A percentile compares a stretch with the other conserved stretches of the same genome.
Evolutionary conservation across 805 yeast genomes (phyloP).

Genomic region (Naumovozyma castellii): DNA sequence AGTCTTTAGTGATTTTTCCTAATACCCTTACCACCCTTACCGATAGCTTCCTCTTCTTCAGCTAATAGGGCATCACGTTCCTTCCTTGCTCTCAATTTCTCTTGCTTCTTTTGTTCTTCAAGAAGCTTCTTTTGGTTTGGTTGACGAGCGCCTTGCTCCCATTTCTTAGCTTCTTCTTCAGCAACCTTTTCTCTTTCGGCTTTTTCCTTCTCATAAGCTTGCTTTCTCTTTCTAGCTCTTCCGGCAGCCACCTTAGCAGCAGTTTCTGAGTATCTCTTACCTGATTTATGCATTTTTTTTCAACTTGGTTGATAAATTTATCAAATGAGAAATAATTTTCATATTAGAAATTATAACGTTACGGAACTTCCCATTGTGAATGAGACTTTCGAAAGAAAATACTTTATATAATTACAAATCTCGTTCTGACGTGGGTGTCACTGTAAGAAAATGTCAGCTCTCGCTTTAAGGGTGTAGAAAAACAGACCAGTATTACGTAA

Average conservation of each 20-base stretch:
- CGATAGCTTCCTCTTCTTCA: slow-evolving; percentile 19
- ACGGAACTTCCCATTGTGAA: no score
- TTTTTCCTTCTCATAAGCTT: slow-evolving; percentile 16
- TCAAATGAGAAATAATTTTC: no score
- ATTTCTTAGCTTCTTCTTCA: slow-evolving; percentile 19
- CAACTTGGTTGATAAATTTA: not conserved
- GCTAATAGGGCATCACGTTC: slow-evolving; percentile 21
- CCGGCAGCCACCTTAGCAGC: slow-evolving; percentile 25
- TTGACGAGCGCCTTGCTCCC: slow-evolving; percentile 20
- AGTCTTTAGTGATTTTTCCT: not conserved
- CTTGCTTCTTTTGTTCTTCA: slow-evolving; percentile 14
- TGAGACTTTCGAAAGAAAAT: no score
- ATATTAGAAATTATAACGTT: no score
- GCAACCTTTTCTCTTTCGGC: slow-evolving; percentile 13
- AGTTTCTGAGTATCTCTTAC: slow-evolving; percentile 24
- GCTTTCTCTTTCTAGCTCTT: slow-evolving; percentile 21
- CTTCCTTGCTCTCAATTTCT: slow-evolving; percentile 15
- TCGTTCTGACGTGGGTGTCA: no score
- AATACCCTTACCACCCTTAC: slow-evolving; percentile 14
- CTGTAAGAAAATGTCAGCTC: not conserved
- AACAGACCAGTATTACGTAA: no score
- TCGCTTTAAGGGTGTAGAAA: not conserved
- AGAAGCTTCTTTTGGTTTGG: slow-evolving; percentile 14
- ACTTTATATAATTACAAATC: no score
- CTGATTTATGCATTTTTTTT: slow-evolving; percentile 10